These are phyloP conservation scores for Zymoseptoria ardabiliae DNA, from an alignment of 2,329 filamentous ascomycete species.

Conservation along the genomic window DNA sequence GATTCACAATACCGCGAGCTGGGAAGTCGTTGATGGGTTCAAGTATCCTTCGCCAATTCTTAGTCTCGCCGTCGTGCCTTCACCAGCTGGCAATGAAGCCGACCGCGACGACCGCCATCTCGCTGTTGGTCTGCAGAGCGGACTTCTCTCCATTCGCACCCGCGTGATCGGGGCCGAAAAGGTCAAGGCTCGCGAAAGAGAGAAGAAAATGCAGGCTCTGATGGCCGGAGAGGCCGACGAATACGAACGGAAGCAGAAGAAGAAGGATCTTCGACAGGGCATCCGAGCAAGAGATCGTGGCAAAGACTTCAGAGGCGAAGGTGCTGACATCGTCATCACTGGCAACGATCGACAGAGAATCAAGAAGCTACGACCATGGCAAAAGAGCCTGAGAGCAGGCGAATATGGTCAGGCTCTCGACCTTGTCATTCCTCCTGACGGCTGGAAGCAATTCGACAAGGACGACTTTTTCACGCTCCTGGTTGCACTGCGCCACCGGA, in stretches of 20 bases:
- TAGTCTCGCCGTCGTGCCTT: slow-evolving; percentile 67
- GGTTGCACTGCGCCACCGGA: slow-evolving; percentile 78
- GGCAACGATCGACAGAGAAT: slow-evolving; percentile 58
- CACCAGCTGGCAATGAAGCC: slow-evolving; percentile 39
- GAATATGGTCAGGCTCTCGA: slow-evolving; percentile 74
- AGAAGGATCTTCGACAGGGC: slow-evolving; percentile 52
- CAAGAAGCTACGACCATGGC: slow-evolving; percentile 68
- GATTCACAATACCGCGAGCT: slow-evolving; percentile 85
- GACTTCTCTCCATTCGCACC: slow-evolving; percentile 83
- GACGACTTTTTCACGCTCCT: slow-evolving; percentile 63
- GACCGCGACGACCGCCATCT: slow-evolving; percentile 81
- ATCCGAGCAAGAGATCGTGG: slow-evolving; percentile 55
- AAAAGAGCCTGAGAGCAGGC: slow-evolving; percentile 69
- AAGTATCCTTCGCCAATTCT: slow-evolving; percentile 93
- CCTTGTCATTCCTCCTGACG: slow-evolving; percentile 51
- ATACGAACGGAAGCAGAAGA: slow-evolving; percentile 64
- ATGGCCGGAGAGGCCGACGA: slow-evolving; percentile 70
- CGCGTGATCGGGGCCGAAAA: slow-evolving; percentile 80
- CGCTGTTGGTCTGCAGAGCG: slow-evolving; percentile 89
- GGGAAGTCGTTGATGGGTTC: slow-evolving; percentile 91
- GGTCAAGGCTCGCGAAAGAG: slow-evolving; percentile 63
- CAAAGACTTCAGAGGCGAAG: slow-evolving; percentile 76
- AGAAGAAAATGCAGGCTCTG: slow-evolving; percentile 78
- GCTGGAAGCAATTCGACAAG: slow-evolving; percentile 18
- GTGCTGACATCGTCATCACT: slow-evolving; percentile 81